Conservation (phyloP, 441 rosid species). For the Erodium chrysanthum region DNA sequence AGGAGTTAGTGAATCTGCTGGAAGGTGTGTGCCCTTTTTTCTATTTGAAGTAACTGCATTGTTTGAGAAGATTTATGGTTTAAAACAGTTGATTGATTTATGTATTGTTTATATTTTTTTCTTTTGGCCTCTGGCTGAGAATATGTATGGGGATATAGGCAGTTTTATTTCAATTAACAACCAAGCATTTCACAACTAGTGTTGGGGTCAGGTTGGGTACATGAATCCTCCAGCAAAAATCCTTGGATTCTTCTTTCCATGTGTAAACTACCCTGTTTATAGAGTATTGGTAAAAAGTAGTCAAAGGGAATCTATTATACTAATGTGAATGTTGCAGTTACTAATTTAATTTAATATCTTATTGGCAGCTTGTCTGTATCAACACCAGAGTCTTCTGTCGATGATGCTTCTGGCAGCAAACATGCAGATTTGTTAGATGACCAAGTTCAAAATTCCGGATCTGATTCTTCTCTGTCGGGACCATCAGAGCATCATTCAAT, state of each 20-base stretch:
- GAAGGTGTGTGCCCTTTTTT: conserved; percentile 36
- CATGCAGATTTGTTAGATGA: conserved; percentile 41
- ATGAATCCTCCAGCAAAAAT: background rate
- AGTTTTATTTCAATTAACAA: background rate
- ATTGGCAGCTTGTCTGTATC: conserved; percentile 41
- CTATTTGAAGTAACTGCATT: background rate
- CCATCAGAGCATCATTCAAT: conserved; percentile 52
- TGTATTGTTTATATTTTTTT: background rate
- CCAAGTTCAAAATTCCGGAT: conserved; percentile 43
- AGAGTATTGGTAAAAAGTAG: background rate
- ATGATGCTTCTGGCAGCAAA: conserved; percentile 37
- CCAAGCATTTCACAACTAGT: background rate
- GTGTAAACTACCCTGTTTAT: background rate
- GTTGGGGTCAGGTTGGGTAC: background rate
- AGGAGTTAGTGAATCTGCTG: conserved; percentile 35
- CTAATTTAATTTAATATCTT: conserved; percentile 4
- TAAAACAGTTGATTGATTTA: background rate
- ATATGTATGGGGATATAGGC: background rate
- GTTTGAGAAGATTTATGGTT: background rate
- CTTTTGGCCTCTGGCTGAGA: background rate
- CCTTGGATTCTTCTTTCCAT: too few species aligned
- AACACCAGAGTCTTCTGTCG: conserved; percentile 33
- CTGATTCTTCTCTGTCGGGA: conserved; percentile 47
- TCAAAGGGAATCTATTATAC: background rate
- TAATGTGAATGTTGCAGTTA: background rate